Conservation (phyloP, 768 basidiomycete genomes). For the Brasilioporus rufonigricans region DNA sequence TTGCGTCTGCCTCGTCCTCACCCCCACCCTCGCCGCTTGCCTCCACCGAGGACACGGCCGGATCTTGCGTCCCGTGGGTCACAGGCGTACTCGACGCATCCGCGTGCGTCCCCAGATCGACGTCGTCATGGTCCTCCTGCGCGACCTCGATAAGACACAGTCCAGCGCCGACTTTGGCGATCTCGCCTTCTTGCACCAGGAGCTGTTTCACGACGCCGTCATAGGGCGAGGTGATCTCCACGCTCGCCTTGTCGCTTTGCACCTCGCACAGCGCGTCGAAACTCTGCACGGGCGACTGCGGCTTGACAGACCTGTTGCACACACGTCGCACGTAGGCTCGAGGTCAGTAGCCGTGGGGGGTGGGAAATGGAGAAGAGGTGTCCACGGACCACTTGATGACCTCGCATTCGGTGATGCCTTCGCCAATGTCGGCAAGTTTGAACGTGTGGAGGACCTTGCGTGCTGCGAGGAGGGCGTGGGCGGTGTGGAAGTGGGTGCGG, state of each 20-base stretch:
- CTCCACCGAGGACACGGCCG: conserved; percentile 1
- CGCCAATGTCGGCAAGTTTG: conserved; percentile 84
- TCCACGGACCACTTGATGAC: conserved; percentile 75
- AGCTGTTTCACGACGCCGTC: conserved; percentile 73
- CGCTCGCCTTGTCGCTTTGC: conserved; percentile 87
- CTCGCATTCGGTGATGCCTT: conserved; percentile 90
- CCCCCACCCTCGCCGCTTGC: background rate
- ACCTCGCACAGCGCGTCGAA: conserved; percentile 83
- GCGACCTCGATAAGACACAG: conserved; percentile 83
- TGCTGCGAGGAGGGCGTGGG: conserved; percentile 28
- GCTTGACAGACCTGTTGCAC: conserved; percentile 57
- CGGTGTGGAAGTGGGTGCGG: conserved; percentile 38
- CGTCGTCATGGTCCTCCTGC: conserved; percentile 39
- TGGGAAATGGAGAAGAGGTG: too few species aligned
- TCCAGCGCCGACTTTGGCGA: conserved; percentile 78
- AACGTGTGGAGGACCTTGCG: conserved; percentile 53
- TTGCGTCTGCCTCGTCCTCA: background rate
- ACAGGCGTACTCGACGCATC: background rate
- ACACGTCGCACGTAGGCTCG: too few species aligned
- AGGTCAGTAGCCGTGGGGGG: conserved; percentile 8
- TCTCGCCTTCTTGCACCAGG: conserved; percentile 75
- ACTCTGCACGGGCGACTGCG: conserved; percentile 46
- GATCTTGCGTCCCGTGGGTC: conserved; percentile 9
- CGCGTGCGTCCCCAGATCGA: background rate
- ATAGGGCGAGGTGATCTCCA: conserved; percentile 87